Base-by-base conservation (phyloP, 306 rosid genomes). In the Prunus mume region DNA sequence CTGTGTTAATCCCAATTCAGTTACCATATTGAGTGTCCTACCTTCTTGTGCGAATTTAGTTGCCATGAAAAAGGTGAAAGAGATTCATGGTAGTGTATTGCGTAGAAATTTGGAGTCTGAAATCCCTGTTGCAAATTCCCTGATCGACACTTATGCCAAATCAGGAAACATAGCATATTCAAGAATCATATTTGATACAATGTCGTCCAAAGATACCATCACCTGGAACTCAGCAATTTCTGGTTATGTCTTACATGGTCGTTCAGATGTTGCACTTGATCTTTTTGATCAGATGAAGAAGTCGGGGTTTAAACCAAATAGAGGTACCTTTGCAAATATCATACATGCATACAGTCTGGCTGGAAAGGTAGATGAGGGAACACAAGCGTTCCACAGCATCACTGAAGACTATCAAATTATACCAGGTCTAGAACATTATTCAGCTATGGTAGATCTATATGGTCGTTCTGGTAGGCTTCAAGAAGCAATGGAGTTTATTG, bases 391-490 rank as follows among this genome's bases (percentile, higher is more conserved):
- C 82, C 83, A 85, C 69, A 85, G 89, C 85, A 80, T 92, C 68
- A 79, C 74, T 49, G 80, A 88, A 77, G 90, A 86, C 61, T 91
- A 83, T 79, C 81, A 71, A 70, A 92, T 92, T 67, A 65, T 65
- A 77, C 96, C 90, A 32, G 83, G 88, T 80, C 69, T 81, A 82
- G 97, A 95, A 77, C 98, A 95, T 88, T 92, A 90, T 85, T 75
- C 83, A 65, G 96, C 93, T 60, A 76, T 92, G 87, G 91, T 90
- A 46, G 83, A 89, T 82, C 84, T 95, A 65, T 88, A 86, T 78
- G 92, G 98, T 45, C 98, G 93, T 73, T 80, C 97, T 2, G 97
- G 98, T 41, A 92, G 89, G 85, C 90, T 95, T 57, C 83, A 76
- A 14, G 96, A 90, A 79, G 96, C 97, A 68, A 63, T 89, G 85